Evolutionary conservation across 768 basidiomycete species (phyloP), one percentile per base, ranked within the genome.

Genomic region (Boletus edulis): DNA sequence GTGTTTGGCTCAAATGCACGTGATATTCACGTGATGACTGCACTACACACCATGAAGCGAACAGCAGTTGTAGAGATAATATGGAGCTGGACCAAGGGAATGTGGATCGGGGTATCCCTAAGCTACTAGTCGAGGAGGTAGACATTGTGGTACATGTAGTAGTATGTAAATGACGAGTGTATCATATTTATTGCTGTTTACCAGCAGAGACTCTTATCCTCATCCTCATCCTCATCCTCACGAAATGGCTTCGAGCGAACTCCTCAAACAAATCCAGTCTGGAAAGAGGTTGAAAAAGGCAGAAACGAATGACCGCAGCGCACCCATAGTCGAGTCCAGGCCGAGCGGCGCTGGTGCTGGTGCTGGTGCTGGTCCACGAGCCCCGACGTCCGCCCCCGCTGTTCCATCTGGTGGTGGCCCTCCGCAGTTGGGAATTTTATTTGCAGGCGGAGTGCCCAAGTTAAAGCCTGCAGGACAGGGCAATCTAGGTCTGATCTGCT

Each of bases 361-460:
- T 34, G 78, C 77, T 18, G 52, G 62, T 55, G 78, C 78, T 22
- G 52, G 62, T 55, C 44, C 61, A 56, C 53, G 66, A 29, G 63
- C 65, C 17, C 63, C 61, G 27, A 31, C 54, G 24, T 57, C 72
- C 38, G 46, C 62, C 24, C 45, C 59, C 18, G 52, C 38, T 54
- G 32, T 59, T 49, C 49, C 62, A 9, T 59, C 67, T 29, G 75
- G 70, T 8, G 73, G 67, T n/a, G 84, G 78, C 8, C 84, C 92
- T 27, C 90, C 91, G 24, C 92, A 94, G 69, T 75, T 95, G 5
- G 94, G 84, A 32, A 86, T 83, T 2, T 72, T 97, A 12, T 95
- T 97, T 65, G 92, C 94, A 43, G 93, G 91, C 15, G 94, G 94
- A 1, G 85, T 96, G 77, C 94, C 94, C 5, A 94, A 90, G 67